Percentiles rank a stretch among this genome's conserved stretches.
These are phyloP conservation scores for Penicillium concentricum DNA, from an alignment of 2,329 filamentous ascomycete species.

Conservation along the genomic window DNA sequence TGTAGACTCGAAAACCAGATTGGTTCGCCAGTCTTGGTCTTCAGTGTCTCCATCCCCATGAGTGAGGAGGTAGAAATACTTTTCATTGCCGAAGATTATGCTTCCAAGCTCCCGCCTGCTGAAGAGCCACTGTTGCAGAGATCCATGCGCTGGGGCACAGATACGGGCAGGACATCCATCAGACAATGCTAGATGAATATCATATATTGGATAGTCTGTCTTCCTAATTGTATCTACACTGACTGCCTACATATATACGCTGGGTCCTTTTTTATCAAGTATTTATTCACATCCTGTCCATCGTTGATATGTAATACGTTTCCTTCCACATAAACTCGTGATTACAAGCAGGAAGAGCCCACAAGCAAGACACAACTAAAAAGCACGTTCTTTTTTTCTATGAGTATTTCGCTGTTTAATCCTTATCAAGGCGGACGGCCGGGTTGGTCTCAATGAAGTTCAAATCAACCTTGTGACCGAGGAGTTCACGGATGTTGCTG, in stretches of 20 bases:
- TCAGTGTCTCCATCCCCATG: slow-evolving; percentile 30
- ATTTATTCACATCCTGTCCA: slow-evolving; percentile 20
- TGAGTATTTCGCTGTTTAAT: slow-evolving; percentile 49
- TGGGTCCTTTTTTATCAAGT: not conserved
- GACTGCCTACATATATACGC: not conserved
- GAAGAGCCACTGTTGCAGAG: slow-evolving; percentile 65
- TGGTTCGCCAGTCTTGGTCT: slow-evolving; percentile 23
- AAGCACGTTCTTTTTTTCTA: slow-evolving; percentile 14
- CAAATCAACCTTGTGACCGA: slow-evolving; percentile 94
- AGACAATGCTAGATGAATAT: not conserved
- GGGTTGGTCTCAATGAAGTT: slow-evolving; percentile 89
- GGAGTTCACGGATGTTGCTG: slow-evolving; percentile 84
- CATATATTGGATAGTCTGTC: not conserved
- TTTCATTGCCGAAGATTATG: slow-evolving; percentile 37
- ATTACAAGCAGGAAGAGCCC: slow-evolving; percentile 11
- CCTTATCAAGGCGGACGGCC: slow-evolving; percentile 84
- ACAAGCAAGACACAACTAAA: slow-evolving; percentile 19
- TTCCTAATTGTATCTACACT: not conserved
- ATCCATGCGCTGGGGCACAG: slow-evolving; percentile 61
- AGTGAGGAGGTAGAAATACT: slow-evolving; percentile 45
- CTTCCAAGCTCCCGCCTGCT: slow-evolving; percentile 48
- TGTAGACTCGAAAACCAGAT: slow-evolving; percentile 27
- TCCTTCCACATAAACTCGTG: slow-evolving; percentile 25
- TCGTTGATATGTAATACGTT: slow-evolving; percentile 24
- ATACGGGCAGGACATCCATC: slow-evolving; percentile 62